Conservation (phyloP, 2,329 filamentous ascomycete genomes). For the Calonectria hongkongensis region DNA sequence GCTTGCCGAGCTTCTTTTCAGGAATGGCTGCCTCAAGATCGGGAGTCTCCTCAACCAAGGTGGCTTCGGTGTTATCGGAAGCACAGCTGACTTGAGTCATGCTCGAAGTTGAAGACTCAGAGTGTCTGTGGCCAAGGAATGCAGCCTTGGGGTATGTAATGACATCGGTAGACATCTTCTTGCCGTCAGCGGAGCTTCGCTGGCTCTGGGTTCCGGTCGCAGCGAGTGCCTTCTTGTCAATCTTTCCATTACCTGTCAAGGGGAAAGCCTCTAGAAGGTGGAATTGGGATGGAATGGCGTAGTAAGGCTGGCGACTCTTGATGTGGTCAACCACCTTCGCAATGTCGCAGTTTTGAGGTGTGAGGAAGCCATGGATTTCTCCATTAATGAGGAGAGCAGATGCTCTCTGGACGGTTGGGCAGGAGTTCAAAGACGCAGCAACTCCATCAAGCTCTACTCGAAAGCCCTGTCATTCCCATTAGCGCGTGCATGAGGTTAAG, state of each 20-base stretch:
- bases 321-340: slow-evolving; percentile 63
- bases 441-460: slow-evolving; percentile 78
- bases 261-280: slow-evolving; percentile 66
- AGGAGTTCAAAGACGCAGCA: slow-evolving; percentile 66
- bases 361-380: slow-evolving; percentile 70
- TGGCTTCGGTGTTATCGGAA: slow-evolving; percentile 42
- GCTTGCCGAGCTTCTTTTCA: slow-evolving; percentile 63
- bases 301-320: slow-evolving; percentile 69
- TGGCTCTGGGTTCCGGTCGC: background rate
- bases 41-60: slow-evolving; percentile 50
- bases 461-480: slow-evolving; percentile 65
- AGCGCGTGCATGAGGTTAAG: background rate
- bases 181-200: background rate
- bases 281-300: slow-evolving; percentile 70
- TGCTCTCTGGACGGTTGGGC: slow-evolving; percentile 66
- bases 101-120: slow-evolving; percentile 56
- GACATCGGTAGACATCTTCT: background rate
- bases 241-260: slow-evolving; percentile 73
- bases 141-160: slow-evolving; percentile 40
- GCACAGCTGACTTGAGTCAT: slow-evolving; percentile 48
- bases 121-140: slow-evolving; percentile 42
- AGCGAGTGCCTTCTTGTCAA: slow-evolving; percentile 69
- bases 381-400: slow-evolving; percentile 68
- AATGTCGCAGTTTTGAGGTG: slow-evolving; percentile 59
- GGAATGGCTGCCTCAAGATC: slow-evolving; percentile 60